Conservation (phyloP, 1,284 basidiomycete genomes). For the Cronartium quercuum region DNA sequence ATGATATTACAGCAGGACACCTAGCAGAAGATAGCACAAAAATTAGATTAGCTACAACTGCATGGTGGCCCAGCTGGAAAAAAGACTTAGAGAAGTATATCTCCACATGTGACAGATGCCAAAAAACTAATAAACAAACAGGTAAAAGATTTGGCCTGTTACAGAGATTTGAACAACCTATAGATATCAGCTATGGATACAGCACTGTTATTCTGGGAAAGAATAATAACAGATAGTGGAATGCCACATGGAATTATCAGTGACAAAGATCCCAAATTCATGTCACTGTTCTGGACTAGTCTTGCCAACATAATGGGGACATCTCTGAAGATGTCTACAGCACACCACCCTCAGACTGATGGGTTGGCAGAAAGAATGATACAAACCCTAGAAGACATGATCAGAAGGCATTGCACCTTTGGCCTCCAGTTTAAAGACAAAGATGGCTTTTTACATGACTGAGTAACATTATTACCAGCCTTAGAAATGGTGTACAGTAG, state of each 20-base stretch:
- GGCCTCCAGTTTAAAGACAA: neutral
- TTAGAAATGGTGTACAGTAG: constrained; percentile 1
- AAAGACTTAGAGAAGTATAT: neutral
- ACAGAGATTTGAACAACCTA: constrained; percentile 1
- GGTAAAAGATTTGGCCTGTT: neutral
- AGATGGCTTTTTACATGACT: constrained; percentile 13
- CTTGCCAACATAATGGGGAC: constrained; percentile 50
- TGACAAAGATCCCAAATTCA: constrained; percentile 53
- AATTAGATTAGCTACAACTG: neutral
- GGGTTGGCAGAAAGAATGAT: constrained; percentile 44
- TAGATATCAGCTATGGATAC: constrained; percentile 24
- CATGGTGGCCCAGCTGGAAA: constrained; percentile 2
- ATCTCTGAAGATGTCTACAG: constrained; percentile 43
- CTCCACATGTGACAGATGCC: neutral
- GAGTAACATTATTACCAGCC: neutral
- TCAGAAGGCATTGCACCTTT: constrained; percentile 5
- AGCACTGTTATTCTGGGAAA: constrained; percentile 22
- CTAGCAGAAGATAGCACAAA: neutral
- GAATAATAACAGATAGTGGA: constrained; percentile 42
- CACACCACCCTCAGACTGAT: neutral
- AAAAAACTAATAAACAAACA: neutral
- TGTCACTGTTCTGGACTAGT: constrained; percentile 52
- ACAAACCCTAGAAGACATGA: neutral
- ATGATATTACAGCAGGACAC: neutral
- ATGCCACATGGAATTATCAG: constrained; percentile 52